Percentiles rank a stretch among this genome's conserved stretches.
Evolutionary conservation across 257 asterid species (phyloP).

Genomic region (Cinchona pubescens): DNA sequence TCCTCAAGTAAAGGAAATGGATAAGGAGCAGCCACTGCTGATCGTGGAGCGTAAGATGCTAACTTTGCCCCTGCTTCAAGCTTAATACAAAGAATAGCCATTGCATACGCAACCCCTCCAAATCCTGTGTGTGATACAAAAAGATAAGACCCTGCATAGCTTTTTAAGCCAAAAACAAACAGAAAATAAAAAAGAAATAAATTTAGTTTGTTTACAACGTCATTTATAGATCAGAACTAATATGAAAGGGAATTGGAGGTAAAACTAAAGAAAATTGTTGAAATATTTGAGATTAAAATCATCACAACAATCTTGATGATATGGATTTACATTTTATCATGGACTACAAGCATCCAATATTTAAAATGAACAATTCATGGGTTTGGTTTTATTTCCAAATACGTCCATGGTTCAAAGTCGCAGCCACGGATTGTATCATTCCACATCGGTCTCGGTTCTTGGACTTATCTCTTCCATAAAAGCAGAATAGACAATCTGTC

Average conservation of each 20-base stretch:
- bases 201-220: conserved; percentile 23
- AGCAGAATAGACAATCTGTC: too few relatives aligned
- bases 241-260: not conserved
- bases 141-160: conserved; percentile 91
- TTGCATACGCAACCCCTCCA: conserved; percentile 97
- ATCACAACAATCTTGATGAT: not conserved
- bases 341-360: not conserved
- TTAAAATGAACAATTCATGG: not conserved
- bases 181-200: conserved; percentile 19
- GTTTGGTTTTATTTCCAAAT: not conserved
- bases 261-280: not conserved
- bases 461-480: too few relatives aligned
- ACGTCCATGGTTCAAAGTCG: too few relatives aligned
- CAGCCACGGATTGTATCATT: too few relatives aligned
- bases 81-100: conserved; percentile 82
- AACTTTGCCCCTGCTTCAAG: conserved; percentile 65
- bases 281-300: not conserved
- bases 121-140: conserved; percentile 98
- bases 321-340: not conserved
- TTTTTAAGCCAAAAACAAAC: conserved; percentile 33
- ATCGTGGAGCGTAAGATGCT: conserved; percentile 35
- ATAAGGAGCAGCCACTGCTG: conserved; percentile 33
- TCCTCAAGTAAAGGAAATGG: conserved; percentile 33
- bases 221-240: not conserved
- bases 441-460: too few relatives aligned